Percentiles rank a stretch among this genome's conserved stretches.
phyloP scores from a whole-genome alignment of 2,329 filamentous ascomycete genomes.

The Arthrobotrys entomopaga region DNA sequence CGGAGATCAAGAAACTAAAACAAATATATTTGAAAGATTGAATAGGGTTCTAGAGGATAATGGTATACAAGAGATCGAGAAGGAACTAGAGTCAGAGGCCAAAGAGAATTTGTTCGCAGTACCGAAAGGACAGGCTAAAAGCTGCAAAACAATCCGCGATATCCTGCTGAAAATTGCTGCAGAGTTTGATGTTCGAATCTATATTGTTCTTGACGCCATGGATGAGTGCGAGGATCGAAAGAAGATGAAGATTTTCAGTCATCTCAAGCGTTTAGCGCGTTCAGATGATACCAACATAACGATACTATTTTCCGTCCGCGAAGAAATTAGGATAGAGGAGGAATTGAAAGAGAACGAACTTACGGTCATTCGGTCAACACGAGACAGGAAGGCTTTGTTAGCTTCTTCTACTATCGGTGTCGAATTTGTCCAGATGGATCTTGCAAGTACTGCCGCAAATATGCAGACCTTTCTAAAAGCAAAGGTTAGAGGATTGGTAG shows the following conservation, averaged over 20 bases:
- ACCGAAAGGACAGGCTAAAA: neutral
- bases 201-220: conserved; percentile 34
- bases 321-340: conserved; percentile 6
- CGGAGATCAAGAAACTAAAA: neutral
- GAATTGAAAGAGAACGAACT: conserved; percentile 16
- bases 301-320: conserved; percentile 16
- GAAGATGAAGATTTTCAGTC: conserved; percentile 1
- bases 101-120: neutral
- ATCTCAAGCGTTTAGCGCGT: conserved; percentile 11
- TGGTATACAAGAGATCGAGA: conserved; percentile 11
- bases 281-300: neutral
- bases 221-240: conserved; percentile 36
- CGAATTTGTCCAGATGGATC: neutral
- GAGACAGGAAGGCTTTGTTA: too few relatives aligned
- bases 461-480: conserved; percentile 11
- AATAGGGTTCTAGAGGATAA: conserved; percentile 8
- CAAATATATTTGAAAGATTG: neutral
- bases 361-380: too few relatives aligned
- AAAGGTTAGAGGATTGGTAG: conserved; percentile 17
- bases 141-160: conserved; percentile 1
- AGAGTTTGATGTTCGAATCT: conserved; percentile 10
- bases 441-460: conserved; percentile 2
- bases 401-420: neutral
- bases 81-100: neutral
- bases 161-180: conserved; percentile 19